Conservation (phyloP, 805 yeast genomes). For the Komagataella mondaviorum region DNA sequence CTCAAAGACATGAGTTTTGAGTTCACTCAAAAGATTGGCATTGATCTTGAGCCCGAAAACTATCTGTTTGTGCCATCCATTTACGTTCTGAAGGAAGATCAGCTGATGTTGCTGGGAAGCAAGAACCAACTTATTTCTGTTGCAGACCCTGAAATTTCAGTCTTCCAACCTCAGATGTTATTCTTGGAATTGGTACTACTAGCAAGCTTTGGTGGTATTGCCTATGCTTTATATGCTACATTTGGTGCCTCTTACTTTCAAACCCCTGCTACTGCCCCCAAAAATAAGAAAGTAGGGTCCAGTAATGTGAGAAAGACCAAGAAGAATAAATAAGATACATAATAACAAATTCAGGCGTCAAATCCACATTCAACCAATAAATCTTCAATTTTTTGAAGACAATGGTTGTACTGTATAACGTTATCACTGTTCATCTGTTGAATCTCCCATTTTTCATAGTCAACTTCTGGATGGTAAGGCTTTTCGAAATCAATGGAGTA, state of each 20-base stretch:
- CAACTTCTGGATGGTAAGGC: constrained; percentile 3
- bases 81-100: constrained; percentile 34
- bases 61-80: constrained; percentile 49
- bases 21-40: constrained; percentile 46
- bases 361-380: constrained; percentile 23
- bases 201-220: constrained; percentile 32
- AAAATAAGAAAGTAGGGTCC: constrained; percentile 4
- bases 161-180: constrained; percentile 62
- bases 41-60: constrained; percentile 42
- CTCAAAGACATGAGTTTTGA: constrained; percentile 31
- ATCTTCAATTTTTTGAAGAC: constrained; percentile 24
- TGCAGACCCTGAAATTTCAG: constrained; percentile 50
- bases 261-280: constrained; percentile 20
- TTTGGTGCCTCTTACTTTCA: constrained; percentile 33
- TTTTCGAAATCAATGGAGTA: constrained; percentile 17
- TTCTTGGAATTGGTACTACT: constrained; percentile 43
- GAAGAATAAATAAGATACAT: constrained; percentile 10
- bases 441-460: constrained; percentile 3
- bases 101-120: constrained; percentile 40
- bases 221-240: constrained; percentile 29
- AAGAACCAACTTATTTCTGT: constrained; percentile 45
- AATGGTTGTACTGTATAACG: constrained; percentile 20
- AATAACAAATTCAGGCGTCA: constrained; percentile 20
- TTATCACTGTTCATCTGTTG: constrained; percentile 10
- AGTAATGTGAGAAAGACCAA: constrained; percentile 16